phyloP scores from a whole-genome alignment of 2,329 filamentous ascomycete species.

The Sclerotinia trifoliorum region DNA sequence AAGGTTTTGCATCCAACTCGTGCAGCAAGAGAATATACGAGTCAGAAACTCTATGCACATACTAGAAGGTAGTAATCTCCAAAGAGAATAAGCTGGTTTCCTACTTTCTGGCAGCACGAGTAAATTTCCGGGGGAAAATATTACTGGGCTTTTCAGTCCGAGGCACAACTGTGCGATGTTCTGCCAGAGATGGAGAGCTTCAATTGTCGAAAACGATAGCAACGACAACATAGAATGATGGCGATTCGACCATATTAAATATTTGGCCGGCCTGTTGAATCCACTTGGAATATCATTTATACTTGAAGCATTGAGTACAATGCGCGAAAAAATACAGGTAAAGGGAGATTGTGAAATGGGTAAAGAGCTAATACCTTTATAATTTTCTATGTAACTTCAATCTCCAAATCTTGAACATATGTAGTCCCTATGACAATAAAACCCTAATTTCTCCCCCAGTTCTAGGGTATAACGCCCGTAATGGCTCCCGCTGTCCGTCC shows the following conservation, averaged over 20 bases:
- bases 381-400: not conserved
- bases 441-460: slow-evolving; percentile 41
- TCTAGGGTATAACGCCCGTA: slow-evolving; percentile 39
- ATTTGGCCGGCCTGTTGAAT: too few relatives aligned
- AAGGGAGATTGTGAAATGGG: not conserved
- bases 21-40: too few relatives aligned
- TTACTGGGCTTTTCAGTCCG: too few relatives aligned
- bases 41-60: too few relatives aligned
- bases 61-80: too few relatives aligned
- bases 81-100: too few relatives aligned
- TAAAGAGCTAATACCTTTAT: not conserved
- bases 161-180: too few relatives aligned
- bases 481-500: slow-evolving; percentile 32
- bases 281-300: not conserved
- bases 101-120: too few relatives aligned
- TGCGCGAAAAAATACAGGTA: not conserved
- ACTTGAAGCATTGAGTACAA: not conserved
- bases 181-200: too few relatives aligned
- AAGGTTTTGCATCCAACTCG: too few relatives aligned
- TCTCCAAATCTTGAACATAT: not conserved
- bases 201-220: not conserved
- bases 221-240: not conserved
- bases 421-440: slow-evolving; percentile 35
- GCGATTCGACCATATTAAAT: not conserved
- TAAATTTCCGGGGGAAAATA: too few relatives aligned